These are phyloP conservation scores for Yamadazyma philogaea DNA, from an alignment of 805 yeast genomes.

Conservation along the genomic window DNA sequence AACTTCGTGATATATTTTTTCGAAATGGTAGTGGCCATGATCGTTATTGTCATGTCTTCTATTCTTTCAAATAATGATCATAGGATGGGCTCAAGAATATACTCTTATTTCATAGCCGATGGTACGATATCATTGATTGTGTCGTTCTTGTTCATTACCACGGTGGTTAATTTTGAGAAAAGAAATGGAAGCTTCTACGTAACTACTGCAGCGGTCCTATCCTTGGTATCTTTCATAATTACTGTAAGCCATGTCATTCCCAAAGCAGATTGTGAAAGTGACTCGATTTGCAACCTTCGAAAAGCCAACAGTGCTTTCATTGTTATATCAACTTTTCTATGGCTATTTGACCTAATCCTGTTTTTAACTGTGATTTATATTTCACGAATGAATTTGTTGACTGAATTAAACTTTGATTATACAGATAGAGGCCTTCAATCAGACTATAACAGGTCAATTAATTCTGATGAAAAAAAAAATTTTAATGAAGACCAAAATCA, in stretches of 20 bases:
- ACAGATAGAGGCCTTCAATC: slow-evolving; percentile 20
- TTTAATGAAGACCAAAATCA: slow-evolving; percentile 4
- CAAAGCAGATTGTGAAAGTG: slow-evolving; percentile 17
- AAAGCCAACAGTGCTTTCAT: slow-evolving; percentile 35
- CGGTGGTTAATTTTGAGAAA: slow-evolving; percentile 37
- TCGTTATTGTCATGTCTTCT: slow-evolving; percentile 26
- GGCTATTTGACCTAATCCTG: slow-evolving; percentile 37
- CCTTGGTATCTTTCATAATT: slow-evolving; percentile 34
- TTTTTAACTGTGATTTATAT: slow-evolving; percentile 39
- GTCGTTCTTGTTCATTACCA: slow-evolving; percentile 33
- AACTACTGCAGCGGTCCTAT: slow-evolving; percentile 29
- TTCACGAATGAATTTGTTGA: slow-evolving; percentile 30
- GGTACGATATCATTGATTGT: slow-evolving; percentile 30
- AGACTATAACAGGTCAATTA: slow-evolving; percentile 14
- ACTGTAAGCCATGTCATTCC: slow-evolving; percentile 27
- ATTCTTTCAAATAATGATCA: slow-evolving; percentile 25
- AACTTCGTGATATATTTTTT: slow-evolving; percentile 29
- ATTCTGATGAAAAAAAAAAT: slow-evolving; percentile 4
- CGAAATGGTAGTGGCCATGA: slow-evolving; percentile 28
- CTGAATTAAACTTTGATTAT: slow-evolving; percentile 33
- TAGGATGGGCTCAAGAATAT: slow-evolving; percentile 23
- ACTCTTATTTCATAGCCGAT: slow-evolving; percentile 37
- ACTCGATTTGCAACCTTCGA: slow-evolving; percentile 26
- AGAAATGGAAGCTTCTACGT: slow-evolving; percentile 42
- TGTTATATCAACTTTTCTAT: slow-evolving; percentile 36